Conservation (phyloP, 2,329 filamentous ascomycete genomes). For the Pestalotiopsis sp. region DNA sequence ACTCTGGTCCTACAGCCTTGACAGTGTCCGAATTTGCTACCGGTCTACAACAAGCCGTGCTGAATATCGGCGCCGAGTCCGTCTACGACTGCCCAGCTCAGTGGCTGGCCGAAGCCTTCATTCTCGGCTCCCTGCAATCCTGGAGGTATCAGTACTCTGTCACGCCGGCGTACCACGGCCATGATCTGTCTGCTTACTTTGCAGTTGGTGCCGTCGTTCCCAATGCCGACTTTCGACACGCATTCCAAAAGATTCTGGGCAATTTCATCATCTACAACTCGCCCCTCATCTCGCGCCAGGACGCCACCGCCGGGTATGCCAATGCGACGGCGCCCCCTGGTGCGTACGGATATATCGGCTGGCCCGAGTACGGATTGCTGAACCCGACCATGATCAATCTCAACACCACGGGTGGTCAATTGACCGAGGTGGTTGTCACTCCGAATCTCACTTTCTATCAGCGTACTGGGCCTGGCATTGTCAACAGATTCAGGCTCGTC, state of each 20-base stretch:
- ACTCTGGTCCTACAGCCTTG: neutral
- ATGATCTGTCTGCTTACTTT: constrained; percentile 41
- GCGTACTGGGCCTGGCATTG: constrained; percentile 25
- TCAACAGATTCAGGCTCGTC: constrained; percentile 26
- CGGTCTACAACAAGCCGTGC: neutral
- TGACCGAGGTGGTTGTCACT: constrained; percentile 23
- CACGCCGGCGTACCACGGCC: constrained; percentile 40
- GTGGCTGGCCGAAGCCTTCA: constrained; percentile 22
- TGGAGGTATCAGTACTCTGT: constrained; percentile 55
- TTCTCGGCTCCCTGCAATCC: constrained; percentile 21
- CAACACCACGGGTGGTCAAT: constrained; percentile 43
- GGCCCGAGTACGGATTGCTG: constrained; percentile 33
- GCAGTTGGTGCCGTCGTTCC: constrained; percentile 20
- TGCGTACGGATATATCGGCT: constrained; percentile 26
- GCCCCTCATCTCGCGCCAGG: constrained; percentile 38
- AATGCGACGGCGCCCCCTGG: constrained; percentile 32
- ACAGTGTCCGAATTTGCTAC: neutral
- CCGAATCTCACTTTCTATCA: constrained; percentile 27
- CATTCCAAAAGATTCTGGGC: constrained; percentile 47
- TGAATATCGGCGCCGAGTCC: constrained; percentile 57
- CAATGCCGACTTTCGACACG: constrained; percentile 31
- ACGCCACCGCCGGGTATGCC: constrained; percentile 32
- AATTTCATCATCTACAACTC: constrained; percentile 45
- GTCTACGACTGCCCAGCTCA: constrained; percentile 60
- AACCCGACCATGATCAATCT: constrained; percentile 43